Evolutionary conservation across 192 early-diverging fungal species (phyloP).

Genomic region (Lunasporangiospora selenospora): DNA sequence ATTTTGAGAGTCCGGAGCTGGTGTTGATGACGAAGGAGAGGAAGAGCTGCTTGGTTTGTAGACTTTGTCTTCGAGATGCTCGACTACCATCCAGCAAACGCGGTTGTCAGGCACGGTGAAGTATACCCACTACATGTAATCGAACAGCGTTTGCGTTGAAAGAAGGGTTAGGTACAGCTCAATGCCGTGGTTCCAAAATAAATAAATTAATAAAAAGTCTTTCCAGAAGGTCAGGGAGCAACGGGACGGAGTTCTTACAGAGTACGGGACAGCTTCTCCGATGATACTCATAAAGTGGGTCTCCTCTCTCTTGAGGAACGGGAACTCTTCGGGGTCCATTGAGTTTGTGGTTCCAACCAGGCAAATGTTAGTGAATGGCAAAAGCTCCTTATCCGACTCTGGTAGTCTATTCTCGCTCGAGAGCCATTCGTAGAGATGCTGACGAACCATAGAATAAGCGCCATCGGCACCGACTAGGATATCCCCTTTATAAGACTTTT

Average conservation of each 20-base stretch:
- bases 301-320: neutral
- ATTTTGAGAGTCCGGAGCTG: too few species aligned
- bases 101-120: constrained; percentile 8
- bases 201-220: neutral
- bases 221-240: neutral
- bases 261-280: neutral
- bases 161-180: neutral
- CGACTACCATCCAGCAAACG: constrained; percentile 6
- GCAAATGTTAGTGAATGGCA: neutral
- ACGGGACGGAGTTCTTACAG: neutral
- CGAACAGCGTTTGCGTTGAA: too few species aligned
- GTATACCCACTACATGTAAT: constrained; percentile 10
- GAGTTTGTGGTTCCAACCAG: constrained; percentile 7
- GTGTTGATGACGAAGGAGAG: too few species aligned
- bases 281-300: constrained; percentile 1
- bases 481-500: constrained; percentile 1
- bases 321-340: neutral
- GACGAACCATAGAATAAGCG: constrained; percentile 7
- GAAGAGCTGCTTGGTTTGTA: too few species aligned
- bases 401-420: neutral
- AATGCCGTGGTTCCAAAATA: too few species aligned
- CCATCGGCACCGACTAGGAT: constrained; percentile 18
- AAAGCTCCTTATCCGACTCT: neutral
- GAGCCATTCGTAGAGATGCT: constrained; percentile 3
- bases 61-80: constrained; percentile 17